These are phyloP conservation scores for Dactylellina haptotyla DNA, from an alignment of 2,329 filamentous ascomycete species.

Conservation along the genomic window DNA sequence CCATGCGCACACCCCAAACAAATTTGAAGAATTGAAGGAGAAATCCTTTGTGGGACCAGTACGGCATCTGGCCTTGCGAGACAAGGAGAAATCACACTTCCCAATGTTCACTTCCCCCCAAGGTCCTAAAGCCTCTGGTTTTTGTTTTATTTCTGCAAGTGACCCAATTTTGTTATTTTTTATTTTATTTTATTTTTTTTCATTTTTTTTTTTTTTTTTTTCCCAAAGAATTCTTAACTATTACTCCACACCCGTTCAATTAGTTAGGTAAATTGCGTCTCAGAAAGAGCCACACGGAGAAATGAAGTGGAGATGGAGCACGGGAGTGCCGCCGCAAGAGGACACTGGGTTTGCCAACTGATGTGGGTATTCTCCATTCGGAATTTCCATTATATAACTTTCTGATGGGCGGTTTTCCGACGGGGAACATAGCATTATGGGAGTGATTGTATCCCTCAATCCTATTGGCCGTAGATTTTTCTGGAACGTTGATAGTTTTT, in stretches of 20 bases:
- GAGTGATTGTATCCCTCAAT: neutral
- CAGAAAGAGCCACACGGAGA: conserved; percentile 31
- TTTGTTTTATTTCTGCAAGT: too few relatives aligned
- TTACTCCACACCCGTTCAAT: conserved; percentile 6
- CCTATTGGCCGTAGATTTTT: neutral
- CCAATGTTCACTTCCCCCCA: too few relatives aligned
- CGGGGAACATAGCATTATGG: neutral
- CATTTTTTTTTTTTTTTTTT: neutral
- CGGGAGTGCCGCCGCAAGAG: neutral
- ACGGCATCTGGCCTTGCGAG: too few relatives aligned
- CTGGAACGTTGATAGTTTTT: too few relatives aligned
- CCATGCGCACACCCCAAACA: too few relatives aligned
- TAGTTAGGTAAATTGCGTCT: conserved; percentile 38
- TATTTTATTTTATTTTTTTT: too few relatives aligned
- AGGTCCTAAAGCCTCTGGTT: too few relatives aligned
- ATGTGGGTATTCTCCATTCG: conserved; percentile 31
- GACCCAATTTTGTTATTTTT: too few relatives aligned
- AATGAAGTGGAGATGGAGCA: conserved; percentile 9
- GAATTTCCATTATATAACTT: conserved; percentile 39
- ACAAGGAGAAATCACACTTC: too few relatives aligned
- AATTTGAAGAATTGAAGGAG: too few relatives aligned
- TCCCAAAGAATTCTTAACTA: conserved; percentile 27
- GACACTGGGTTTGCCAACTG: neutral
- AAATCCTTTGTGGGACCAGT: too few relatives aligned
- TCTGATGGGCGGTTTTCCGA: neutral